Evolutionary conservation across 306 rosid species (phyloP).

Genomic region (Adenanthera pavonina): DNA sequence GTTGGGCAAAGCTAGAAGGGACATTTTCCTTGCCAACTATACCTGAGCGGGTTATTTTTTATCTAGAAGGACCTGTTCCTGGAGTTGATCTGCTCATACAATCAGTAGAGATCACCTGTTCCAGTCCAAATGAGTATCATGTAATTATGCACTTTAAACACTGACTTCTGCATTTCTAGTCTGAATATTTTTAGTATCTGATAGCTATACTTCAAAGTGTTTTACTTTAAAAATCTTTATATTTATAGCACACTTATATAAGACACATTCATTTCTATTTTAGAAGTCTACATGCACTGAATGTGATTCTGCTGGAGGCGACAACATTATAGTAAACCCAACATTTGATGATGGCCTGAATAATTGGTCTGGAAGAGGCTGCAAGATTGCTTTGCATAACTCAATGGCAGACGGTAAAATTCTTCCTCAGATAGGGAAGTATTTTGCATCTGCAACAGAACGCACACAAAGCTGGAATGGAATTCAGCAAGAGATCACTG

Average conservation of each 20-base stretch:
- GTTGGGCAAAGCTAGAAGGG: constrained; percentile 85
- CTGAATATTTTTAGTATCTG: neutral
- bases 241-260: constrained; percentile 9
- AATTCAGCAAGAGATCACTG: constrained; percentile 92
- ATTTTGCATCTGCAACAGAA: constrained; percentile 79
- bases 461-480: constrained; percentile 92
- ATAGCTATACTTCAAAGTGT: constrained; percentile 2
- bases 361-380: constrained; percentile 94
- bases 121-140: constrained; percentile 50
- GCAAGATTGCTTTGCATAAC: constrained; percentile 77
- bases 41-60: constrained; percentile 69
- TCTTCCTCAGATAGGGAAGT: constrained; percentile 72
- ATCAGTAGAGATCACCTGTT: constrained; percentile 65
- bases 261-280: constrained; percentile 28
- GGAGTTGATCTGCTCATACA: constrained; percentile 74
- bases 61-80: constrained; percentile 92
- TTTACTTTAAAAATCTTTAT: constrained; percentile 28
- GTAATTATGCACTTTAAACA: constrained; percentile 42
- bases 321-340: constrained; percentile 69
- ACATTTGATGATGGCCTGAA: constrained; percentile 79
- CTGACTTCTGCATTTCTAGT: constrained; percentile 23
- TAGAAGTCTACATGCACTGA: constrained; percentile 48
- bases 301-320: constrained; percentile 50
- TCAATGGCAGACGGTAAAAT: constrained; percentile 82
- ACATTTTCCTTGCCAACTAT: constrained; percentile 64